Base-by-base conservation (phyloP, 202 grass and related monocot genomes). In the Zizania palustris region DNA sequence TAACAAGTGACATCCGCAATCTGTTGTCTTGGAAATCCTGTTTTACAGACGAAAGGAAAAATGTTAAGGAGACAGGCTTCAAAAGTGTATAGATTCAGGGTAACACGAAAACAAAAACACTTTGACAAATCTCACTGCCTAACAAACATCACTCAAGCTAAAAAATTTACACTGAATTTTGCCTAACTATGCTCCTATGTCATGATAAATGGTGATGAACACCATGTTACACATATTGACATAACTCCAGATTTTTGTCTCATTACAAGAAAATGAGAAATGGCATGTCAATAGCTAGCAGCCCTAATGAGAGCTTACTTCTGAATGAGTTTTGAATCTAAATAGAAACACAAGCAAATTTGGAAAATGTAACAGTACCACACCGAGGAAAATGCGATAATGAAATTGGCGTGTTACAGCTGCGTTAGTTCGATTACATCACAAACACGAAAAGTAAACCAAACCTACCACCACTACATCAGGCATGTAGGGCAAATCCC, bases 21-120 rank as follows among this genome's bases (percentile, higher is more conserved):
- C 89, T 92, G 75, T 64, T 86, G 28, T 95, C 87, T 43, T 84
- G 87, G 20, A 87, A 88, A 74, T 95, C 89, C 96, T 95, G 87
- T 4, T 81, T 49, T n/a, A 64, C 69, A 13, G 54, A 82, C 60
- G 12, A 71, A 57, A 38, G 11, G 4, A 9, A 40, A 42, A 0
- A 40, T 5, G 56, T 33, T 64, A 76, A 83, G 60, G 7, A 19
- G 14, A 39, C 8, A 67, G 3, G 50, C 3, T 57, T 49, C 7
- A 3, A 74, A 3, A 74, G 53, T 11, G 58, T 65, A 61, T 3
- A 16, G 49, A 16, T 41, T 13, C 9, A 42, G 38, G 20, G 14
- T 3, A 68, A 50, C 5, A 4, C 35, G 13, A 38, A 3, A 8
- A 3, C 0, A 43, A 1, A 46, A 12, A 51, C 20, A 71, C 54